Conservation (phyloP, 1,139 yeast species). For the Lodderomyces orthopsilosis region DNA sequence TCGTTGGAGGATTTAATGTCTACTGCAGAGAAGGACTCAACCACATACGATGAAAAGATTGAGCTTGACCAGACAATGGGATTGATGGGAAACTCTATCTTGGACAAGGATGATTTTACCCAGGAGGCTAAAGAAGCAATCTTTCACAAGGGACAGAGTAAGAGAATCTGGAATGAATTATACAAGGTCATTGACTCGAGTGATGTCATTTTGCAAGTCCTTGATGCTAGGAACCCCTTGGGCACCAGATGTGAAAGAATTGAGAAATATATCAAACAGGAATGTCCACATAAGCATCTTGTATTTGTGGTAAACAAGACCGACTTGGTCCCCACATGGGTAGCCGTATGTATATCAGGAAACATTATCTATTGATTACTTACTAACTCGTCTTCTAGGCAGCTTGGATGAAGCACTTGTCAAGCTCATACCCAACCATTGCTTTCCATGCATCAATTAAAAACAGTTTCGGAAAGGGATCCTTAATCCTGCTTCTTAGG, state of each 20-base stretch:
- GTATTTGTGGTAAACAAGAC: conserved; percentile 94
- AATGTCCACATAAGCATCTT: conserved; percentile 95
- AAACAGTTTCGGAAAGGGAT: conserved; percentile 96
- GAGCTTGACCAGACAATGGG: conserved; percentile 77
- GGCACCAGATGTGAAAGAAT: conserved; percentile 95
- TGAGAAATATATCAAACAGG: conserved; percentile 88
- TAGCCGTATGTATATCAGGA: conserved; percentile 76
- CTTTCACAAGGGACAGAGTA: conserved; percentile 95
- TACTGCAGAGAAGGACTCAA: conserved; percentile 56
- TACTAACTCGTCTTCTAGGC: conserved; percentile 69
- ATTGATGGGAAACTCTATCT: conserved; percentile 66
- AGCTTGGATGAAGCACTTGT: conserved; percentile 96
- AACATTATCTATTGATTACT: background rate
- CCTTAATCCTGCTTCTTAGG: conserved; percentile 85
- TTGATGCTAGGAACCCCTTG: conserved; percentile 96
- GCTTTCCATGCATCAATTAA: conserved; percentile 98
- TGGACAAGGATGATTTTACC: conserved; percentile 75
- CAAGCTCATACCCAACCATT: conserved; percentile 88
- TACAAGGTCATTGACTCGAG: conserved; percentile 95
- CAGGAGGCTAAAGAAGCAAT: conserved; percentile 93
- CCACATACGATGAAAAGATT: conserved; percentile 65
- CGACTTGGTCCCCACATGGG: conserved; percentile 99
- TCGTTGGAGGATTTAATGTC: conserved; percentile 80
- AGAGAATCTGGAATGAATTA: conserved; percentile 97
- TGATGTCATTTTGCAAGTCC: conserved; percentile 92